Conservation (phyloP, 148 eudicot genomes). For the Vaccinium corymbosum region DNA sequence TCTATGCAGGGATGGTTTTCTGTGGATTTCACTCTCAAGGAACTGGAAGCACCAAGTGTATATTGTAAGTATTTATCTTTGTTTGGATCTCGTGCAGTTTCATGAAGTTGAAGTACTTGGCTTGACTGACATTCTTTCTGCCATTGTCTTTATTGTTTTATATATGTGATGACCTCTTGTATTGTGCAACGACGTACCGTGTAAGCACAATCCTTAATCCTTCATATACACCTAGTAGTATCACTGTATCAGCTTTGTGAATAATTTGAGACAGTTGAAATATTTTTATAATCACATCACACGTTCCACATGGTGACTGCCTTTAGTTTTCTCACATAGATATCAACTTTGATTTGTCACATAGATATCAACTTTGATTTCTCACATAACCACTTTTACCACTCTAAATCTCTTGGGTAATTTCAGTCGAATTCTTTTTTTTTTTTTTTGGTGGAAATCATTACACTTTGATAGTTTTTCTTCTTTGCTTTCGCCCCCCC, state of each 20-base stretch:
- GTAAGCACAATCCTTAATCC: slow-evolving; percentile 5
- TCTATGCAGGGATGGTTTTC: slow-evolving; percentile 49
- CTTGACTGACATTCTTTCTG: neutral
- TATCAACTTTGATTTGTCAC: neutral
- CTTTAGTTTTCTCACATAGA: neutral
- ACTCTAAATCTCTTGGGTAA: neutral
- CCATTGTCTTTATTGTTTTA: neutral
- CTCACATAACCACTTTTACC: no score
- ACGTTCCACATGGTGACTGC: neutral
- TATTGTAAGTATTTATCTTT: slow-evolving; percentile 43
- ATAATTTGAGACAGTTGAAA: neutral
- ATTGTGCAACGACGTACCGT: neutral
- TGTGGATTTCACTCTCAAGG: slow-evolving; percentile 55
- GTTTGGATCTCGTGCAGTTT: neutral
- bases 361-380: no score
- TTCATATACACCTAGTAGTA: neutral
- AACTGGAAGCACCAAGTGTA: slow-evolving; percentile 27
- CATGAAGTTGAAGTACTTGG: slow-evolving; percentile 1
- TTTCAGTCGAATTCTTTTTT: no score
- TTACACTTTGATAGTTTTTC: neutral
- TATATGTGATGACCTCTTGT: neutral
- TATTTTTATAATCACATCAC: neutral
- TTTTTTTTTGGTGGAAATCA: neutral
- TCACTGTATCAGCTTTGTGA: neutral
- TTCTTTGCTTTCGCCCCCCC: slow-evolving; percentile 1